These are phyloP conservation scores for Teratosphaeria zuluensis DNA, from an alignment of 2,329 filamentous ascomycete species.

Conservation along the genomic window DNA sequence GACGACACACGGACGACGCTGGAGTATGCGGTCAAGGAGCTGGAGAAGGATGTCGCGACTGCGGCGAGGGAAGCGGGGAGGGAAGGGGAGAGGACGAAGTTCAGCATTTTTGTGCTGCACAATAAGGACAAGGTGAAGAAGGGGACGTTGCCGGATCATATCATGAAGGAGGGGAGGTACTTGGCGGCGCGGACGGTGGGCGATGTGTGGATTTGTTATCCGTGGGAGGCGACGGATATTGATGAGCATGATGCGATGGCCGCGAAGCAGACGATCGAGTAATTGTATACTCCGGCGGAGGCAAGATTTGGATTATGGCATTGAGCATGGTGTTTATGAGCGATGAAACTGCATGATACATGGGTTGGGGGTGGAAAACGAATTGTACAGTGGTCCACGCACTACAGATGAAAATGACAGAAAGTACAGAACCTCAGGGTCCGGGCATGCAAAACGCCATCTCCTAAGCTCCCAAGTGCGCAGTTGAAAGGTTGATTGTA, in stretches of 20 bases:
- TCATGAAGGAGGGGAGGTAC: conserved; percentile 66
- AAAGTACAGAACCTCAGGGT: neutral
- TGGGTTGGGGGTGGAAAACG: neutral
- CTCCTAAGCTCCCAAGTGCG: too few relatives aligned
- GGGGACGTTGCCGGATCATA: conserved; percentile 67
- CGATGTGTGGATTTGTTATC: conserved; percentile 99
- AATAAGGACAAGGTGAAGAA: conserved; percentile 99
- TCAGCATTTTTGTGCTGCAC: conserved; percentile 92
- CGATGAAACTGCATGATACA: neutral
- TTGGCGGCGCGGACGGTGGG: conserved; percentile 75
- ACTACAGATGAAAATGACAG: neutral
- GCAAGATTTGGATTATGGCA: neutral
- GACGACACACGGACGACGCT: conserved; percentile 91
- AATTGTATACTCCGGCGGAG: neutral
- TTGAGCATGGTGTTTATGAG: neutral
- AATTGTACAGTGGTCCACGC: neutral
- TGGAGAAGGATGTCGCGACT: conserved; percentile 85
- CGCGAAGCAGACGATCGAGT: conserved; percentile 19
- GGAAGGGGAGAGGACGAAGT: conserved; percentile 66
- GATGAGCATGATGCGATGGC: conserved; percentile 78
- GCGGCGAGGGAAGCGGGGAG: conserved; percentile 65
- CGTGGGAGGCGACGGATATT: conserved; percentile 94
- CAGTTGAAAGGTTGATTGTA: too few relatives aligned
- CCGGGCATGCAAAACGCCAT: too few relatives aligned
- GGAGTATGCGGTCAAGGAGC: conserved; percentile 85